These are phyloP conservation scores for Chaetoceros muelleri DNA, from an alignment of 108 stramenopile species.

Conservation along the genomic window DNA sequence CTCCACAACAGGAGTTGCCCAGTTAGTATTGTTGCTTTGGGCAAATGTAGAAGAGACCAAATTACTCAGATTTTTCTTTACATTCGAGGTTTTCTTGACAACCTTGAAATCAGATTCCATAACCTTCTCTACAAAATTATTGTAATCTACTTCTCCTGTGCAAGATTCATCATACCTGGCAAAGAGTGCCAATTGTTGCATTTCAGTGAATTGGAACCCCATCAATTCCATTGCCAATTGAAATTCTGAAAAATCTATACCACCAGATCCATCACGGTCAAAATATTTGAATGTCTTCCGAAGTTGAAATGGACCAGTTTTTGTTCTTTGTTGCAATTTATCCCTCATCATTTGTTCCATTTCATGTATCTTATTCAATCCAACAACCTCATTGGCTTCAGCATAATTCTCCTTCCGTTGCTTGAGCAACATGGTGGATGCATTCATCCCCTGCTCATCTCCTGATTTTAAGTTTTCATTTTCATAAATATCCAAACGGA, in stretches of 20 bases:
- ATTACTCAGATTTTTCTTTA: conserved; percentile 22
- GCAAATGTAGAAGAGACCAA: conserved; percentile 36
- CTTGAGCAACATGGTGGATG: conserved; percentile 21
- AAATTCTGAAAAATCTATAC: conserved; percentile 51
- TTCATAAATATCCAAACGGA: conserved; percentile 36
- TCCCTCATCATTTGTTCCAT: conserved; percentile 66
- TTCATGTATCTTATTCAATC: conserved; percentile 36
- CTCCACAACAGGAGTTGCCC: background rate
- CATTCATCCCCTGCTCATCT: conserved; percentile 3
- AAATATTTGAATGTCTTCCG: conserved; percentile 57
- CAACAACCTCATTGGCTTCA: conserved; percentile 47
- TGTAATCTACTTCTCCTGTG: conserved; percentile 53
- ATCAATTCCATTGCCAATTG: conserved; percentile 58
- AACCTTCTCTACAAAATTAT: conserved; percentile 40
- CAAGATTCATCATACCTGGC: conserved; percentile 45
- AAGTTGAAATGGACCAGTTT: conserved; percentile 52
- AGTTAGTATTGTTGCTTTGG: conserved; percentile 1
- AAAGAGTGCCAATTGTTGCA: conserved; percentile 53
- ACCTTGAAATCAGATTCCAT: conserved; percentile 48
- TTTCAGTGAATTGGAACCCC: conserved; percentile 56
- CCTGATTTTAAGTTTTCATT: conserved; percentile 18
- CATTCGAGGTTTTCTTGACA: conserved; percentile 11
- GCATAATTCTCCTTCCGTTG: conserved; percentile 41
- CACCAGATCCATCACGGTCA: conserved; percentile 44
- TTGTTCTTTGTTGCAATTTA: conserved; percentile 47